Evolutionary conservation across 768 basidiomycete genomes (phyloP), one percentile per base, ranked within the genome.

Genomic region (Psilocybe azurescens): DNA sequence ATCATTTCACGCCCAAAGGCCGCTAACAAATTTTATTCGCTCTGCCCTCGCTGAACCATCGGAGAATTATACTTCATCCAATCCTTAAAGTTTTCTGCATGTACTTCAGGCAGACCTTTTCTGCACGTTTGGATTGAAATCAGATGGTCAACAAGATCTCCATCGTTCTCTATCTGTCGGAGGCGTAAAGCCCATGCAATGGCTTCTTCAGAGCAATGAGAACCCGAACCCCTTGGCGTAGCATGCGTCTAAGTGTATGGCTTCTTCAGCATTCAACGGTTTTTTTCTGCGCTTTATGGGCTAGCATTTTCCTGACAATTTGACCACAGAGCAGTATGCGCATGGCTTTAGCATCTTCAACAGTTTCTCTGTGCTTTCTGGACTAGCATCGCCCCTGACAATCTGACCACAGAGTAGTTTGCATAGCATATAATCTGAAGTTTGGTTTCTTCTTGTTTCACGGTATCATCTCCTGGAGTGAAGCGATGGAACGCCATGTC

Each of bases 41-140:
- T 44, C 32, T 3, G 41, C 53, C n/a, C 60, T 56, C 0, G 28
- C 60, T 11, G 13, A 20, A 10, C 48, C 53, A 8, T 28, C 46
- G 0, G 29, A 32, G 11, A 61, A 32, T 36, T 29, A 16, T 49
- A 20, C 36, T 30, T 49, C 7, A 32, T 46, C 53, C 60, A 61
- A 2, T 56, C 38, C 47, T 28, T 13, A 4, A 61, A 49, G 5
- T 11, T n/a, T 2, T 50, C 24, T 13, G 3, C 5, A 13, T 56
- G 47, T 7, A 11, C 20, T 14, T 36, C 33, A 36, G 69, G 61
- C 3, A 69, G 41, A 24, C 66, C 69, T 32, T 67, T 64, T 3
- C 65, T 57, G 24, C 58, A 53, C 0, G 64, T 69, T 48, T 67
- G 69, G 29, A 69, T 57, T 11, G 54, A 44, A 13, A 69, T 67